These are phyloP conservation scores for Fusarium sp. DNA, from an alignment of 2,329 filamentous ascomycete species.

Conservation along the genomic window DNA sequence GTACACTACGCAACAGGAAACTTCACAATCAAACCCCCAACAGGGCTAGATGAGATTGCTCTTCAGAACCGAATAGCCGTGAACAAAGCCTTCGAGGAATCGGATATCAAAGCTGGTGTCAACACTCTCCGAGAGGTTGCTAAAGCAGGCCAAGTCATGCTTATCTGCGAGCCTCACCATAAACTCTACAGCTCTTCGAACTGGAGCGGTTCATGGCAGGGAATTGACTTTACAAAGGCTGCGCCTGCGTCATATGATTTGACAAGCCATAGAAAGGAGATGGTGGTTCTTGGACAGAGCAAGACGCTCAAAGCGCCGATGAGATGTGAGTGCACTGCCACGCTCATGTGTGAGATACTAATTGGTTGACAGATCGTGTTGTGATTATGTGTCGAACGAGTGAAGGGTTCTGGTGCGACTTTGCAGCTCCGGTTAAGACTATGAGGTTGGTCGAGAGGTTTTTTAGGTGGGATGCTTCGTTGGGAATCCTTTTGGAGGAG, in stretches of 20 bases:
- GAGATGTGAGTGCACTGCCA: neutral
- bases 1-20: neutral
- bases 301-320: neutral
- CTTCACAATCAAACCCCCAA: neutral
- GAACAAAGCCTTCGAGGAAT: neutral
- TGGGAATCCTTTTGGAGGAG: neutral
- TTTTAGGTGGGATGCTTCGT: neutral
- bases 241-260: neutral
- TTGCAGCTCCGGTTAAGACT: neutral
- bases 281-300: neutral
- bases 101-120: neutral
- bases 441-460: neutral
- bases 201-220: conserved; percentile 15
- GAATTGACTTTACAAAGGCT: neutral
- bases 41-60: conserved; percentile 2
- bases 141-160: neutral
- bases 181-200: conserved; percentile 4
- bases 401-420: conserved; percentile 24
- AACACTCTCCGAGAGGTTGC: neutral
- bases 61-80: neutral
- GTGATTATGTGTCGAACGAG: conserved; percentile 11
- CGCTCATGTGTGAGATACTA: accelerated
- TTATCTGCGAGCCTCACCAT: conserved; percentile 2
- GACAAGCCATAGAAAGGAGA: neutral
- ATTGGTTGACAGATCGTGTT: neutral